Evolutionary conservation across 495 filamentous ascomycete genomes (phyloP), one percentile per base, ranked within the genome.

Genomic region (Sabuloglossum arenarium): DNA sequence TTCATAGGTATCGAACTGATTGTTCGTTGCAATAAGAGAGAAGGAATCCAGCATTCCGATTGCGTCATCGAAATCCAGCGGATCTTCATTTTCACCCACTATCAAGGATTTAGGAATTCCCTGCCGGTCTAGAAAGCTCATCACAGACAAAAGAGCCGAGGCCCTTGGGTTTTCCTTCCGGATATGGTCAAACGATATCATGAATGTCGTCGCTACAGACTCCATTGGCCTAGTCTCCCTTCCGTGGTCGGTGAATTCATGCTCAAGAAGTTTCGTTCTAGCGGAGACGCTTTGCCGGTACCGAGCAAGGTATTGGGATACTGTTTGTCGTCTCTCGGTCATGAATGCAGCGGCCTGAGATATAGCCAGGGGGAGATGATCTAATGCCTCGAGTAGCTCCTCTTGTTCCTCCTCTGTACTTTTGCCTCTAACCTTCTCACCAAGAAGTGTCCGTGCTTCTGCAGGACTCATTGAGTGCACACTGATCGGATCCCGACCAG

Each of bases 261-360:
- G 8, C 0, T 29, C 30, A 12, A 59, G 39, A 24, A 58, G 54
- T 10, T 29, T 24, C 9, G 19, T n/a, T 25, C 34, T 45, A 5
- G 39, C 57, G 25, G 57, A 46, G 14, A 1, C 56, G 16, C n/a
- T 24, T 3, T 19, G 28, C 6, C 19, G 27, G 16, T 46, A 37
- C 6, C 4, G n/a, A 6, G 16, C 14, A 25, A 46, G 34, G 24
- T 59, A 59, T 10, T 58, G 34, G 6, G 29, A 11, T 28, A 59
- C 23, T 3, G 54, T 59, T 19, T n/a, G 23, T 9, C 34, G 19
- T 23, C 69, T 74, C 54, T 69, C 62, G 51, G 67, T 67, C 16
- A 78, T 75, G 55, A 70, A 78, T 6, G 71, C 65, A 11, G 70
- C 65, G 11, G 73, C 73, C 58, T 76, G 72, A 9, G 64, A 61